Base-by-base conservation (phyloP, 768 basidiomycete species). In the Russula griseocarnosa region DNA sequence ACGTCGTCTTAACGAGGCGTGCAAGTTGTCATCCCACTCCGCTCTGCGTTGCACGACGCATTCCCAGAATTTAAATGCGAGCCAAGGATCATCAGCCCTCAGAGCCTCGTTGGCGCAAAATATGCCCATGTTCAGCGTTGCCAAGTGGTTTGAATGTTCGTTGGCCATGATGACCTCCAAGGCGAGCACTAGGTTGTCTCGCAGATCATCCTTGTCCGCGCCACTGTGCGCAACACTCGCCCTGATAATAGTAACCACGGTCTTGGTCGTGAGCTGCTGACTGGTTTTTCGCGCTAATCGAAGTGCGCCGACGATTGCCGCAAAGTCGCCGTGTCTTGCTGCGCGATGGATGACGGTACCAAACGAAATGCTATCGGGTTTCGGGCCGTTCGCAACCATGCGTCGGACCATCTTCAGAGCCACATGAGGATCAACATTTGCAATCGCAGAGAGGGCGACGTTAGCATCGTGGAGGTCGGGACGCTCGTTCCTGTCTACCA, bases 381-480 rank as follows among this genome's bases (percentile, higher is more conserved):
- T 70, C 32, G 86, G 64, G 20, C 84, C 83, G 28, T 69, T 68
- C 18, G 73, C 67, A 1, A 75, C 67, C 83, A 89, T 87, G 36
- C 77, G 76, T 60, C 76, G 69, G n/a, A 90, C 71, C 69, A 85
- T 75, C 20, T 65, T 68, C 24, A 74, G 75, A 1, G 84, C 88
- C 18, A 69, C 69, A 13, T 73, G 73, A 24, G 86, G 81, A 49
- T 80, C 74, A 65, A 79, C 71, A 62, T 77, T 75, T 30, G 86
- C 81, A 57, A 88, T 72, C 11, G 79, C 81, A 3, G 78, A 76
- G 60, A 90, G 77, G 46, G 79, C 79, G 55, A 90, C 81, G 69
- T 88, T 88, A 55, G 87, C 74, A 69, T 90, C 88, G 70, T 82
- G 76, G 44, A 80, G 66, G 71, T 90, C 86, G 18, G 86, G 86